Base-by-base conservation (phyloP, 371 early-diverging fungal genomes). In the Rhizopus sp. region DNA sequence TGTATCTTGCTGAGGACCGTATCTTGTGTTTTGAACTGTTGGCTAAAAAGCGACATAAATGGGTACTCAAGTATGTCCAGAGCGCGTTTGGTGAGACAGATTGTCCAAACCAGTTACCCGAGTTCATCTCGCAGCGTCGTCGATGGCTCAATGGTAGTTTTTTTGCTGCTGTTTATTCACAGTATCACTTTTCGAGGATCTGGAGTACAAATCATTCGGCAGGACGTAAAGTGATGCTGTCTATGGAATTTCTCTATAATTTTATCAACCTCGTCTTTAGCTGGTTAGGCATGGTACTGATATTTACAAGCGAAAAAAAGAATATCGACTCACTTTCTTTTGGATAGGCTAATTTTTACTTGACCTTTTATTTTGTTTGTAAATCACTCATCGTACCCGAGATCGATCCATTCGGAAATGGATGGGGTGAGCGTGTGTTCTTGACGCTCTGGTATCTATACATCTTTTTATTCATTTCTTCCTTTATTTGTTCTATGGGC, bases 401-500 rank as follows among this genome's bases (percentile, higher is more conserved):
- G 5, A 66, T 81, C 6, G 91, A 89, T 68, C 91, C 91, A 0
- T 88, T 90, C 68, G 83, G 80, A 5, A 59, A 73, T 42, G 86
- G 86, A 16, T 87, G 77, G 74, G 88, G 89, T 5, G 69, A 75
- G 49, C 64, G 68, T 17, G 62, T 91, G 12, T 86, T 87, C 68
- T 75, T 84, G 40, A 66, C 86, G 5, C 77, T 88, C 54, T 75
- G 87, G 5, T 83, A 85, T 62, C 55, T 90, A 33, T 95, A 95
- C 67, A 70, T 91, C 7, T 80, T 89, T 57, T 79, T 93, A 9
- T 76, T 95, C 40, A 76, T 90, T 15, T 78, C 86, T 31, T 80
- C 88, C 30, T 93, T 94, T 64, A 89, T 95, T 34, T 83, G 88
- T 47, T 89, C 95, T 37, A 82, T 96, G 77, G 97, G 97, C 37